phyloP scores from a whole-genome alignment of 768 basidiomycete species.

The Boletus speciosus region DNA sequence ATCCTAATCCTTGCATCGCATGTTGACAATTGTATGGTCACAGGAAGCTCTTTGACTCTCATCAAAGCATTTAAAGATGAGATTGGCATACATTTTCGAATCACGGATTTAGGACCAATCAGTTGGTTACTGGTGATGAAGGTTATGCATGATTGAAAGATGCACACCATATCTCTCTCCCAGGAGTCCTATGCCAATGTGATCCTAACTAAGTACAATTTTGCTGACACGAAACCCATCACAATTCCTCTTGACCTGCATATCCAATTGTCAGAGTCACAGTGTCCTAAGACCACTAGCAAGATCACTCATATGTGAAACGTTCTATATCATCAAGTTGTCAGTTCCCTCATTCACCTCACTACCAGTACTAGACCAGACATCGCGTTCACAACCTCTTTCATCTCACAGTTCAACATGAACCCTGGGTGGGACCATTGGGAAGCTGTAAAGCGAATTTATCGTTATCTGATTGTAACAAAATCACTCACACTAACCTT shows the following conservation, averaged over 20 bases:
- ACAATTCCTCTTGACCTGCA: not conserved
- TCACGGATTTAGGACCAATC: not conserved
- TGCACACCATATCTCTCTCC: not conserved
- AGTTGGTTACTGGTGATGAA: not conserved
- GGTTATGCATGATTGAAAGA: fast-evolving
- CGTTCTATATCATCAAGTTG: not conserved
- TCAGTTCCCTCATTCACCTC: not conserved
- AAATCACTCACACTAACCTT: no score
- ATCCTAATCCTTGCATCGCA: not conserved
- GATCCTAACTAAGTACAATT: not conserved
- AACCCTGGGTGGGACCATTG: no score
- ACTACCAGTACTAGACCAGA: no score
- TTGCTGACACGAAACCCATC: not conserved
- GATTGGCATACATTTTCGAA: fast-evolving
- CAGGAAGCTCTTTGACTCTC: fast-evolving
- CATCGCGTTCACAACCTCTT: no score
- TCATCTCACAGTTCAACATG: no score
- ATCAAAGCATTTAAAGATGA: not conserved
- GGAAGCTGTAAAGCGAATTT: no score
- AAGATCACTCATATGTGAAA: fast-evolving
- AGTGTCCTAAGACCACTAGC: not conserved
- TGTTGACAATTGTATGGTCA: not conserved
- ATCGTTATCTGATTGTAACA: no score
- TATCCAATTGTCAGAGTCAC: not conserved
- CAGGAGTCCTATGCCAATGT: not conserved